Evolutionary conservation across 805 yeast species (phyloP), one percentile per base, ranked within the genome.

Genomic region (Lipomyces japonicus): DNA sequence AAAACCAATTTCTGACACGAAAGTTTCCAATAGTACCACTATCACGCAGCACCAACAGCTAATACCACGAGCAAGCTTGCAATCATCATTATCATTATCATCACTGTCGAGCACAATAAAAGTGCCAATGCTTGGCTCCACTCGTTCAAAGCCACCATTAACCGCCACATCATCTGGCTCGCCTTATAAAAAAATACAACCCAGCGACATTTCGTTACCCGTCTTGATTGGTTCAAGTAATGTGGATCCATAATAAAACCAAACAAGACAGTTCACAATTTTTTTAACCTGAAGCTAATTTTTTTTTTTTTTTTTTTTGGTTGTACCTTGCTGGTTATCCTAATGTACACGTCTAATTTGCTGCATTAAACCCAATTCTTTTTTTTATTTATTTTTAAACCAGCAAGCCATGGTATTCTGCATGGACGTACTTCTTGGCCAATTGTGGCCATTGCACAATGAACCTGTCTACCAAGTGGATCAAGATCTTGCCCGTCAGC

Each of bases 381-480:
- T 19, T 7, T 10, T 37, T 21, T 25, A 37, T 19, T 23, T 36
- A 19, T n/a, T 5, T 3, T 66, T 65, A 87, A 0, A 87, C 88
- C 41, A 91, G 70, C 6, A 88, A 75, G 0, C 97, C 97, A 61
- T 79, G 74, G 64, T 79, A 88, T 61, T 86, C 95, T 1, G 87
- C 78, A 48, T 86, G 67, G 4, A 67, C 71, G 61, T 80, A 81
- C 46, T 65, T 62, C 19, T 62, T 54, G 5, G 75, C 72, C 48
- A 93, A 70, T 24, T 73, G 72, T 24, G 78, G 78, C 98, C 98
- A 93, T 65, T 93, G 98, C 6, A 93, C 97, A 1, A 93, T 62
- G 53, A 93, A 85, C 21, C 90, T 71, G 64, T 88, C 85, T 3
- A 82, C 73, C 3, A 93, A 70, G 2, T 88, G 88, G 54, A 84